Conservation (phyloP, 73 alveolate species). For the Tetrahymena thermophila region DNA sequence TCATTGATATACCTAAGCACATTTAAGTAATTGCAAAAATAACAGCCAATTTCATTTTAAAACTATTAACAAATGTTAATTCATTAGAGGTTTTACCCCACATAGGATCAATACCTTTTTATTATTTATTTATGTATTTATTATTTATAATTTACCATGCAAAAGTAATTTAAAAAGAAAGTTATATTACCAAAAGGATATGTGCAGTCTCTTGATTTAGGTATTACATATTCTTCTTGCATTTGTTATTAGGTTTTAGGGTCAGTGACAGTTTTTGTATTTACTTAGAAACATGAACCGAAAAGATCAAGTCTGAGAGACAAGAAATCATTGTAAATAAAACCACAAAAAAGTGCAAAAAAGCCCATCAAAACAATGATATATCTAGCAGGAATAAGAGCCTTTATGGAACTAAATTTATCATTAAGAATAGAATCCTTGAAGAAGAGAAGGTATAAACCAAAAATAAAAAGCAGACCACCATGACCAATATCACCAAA, state of each 20-base stretch:
- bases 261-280: not conserved
- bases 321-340: constrained; percentile 75
- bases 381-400: constrained; percentile 52
- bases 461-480: constrained; percentile 25
- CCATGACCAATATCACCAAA: constrained; percentile 90
- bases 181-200: constrained; percentile 76
- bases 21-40: constrained; percentile 78
- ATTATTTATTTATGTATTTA: too few species aligned
- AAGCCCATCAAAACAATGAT: constrained; percentile 72
- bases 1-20: constrained; percentile 74
- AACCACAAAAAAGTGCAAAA: constrained; percentile 74
- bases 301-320: constrained; percentile 65
- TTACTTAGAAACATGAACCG: constrained; percentile 53
- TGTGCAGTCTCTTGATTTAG: constrained; percentile 24
- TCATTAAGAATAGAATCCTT: constrained; percentile 10
- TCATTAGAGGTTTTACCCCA: constrained; percentile 66
- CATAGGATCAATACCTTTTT: constrained; percentile 69
- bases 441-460: constrained; percentile 40
- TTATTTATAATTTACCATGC: too few species aligned
- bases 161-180: not conserved
- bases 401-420: constrained; percentile 12
- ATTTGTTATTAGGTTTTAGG: too few species aligned
- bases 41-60: constrained; percentile 86
- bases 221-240: not conserved
- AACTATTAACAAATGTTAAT: constrained; percentile 62